Percentiles rank a stretch among this genome's conserved stretches.
phyloP scores from a whole-genome alignment of 441 rosid species.

The Pelargonium cotyledonis region DNA sequence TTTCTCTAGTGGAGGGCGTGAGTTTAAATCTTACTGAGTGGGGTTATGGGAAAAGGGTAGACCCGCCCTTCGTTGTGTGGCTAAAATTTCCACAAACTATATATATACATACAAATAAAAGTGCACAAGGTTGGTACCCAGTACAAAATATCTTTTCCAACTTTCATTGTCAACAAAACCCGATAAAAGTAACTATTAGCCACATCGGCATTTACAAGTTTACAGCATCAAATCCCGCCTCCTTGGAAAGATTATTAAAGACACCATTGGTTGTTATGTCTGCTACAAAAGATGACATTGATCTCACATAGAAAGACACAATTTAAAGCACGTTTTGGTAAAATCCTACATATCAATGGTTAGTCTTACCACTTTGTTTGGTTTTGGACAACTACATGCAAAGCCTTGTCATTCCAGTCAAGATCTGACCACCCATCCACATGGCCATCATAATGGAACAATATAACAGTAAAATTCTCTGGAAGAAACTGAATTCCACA shows the following conservation, averaged over 20 bases:
- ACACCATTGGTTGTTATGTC: background rate
- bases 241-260: background rate
- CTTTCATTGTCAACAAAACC: background rate
- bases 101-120: too few species aligned
- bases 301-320: background rate
- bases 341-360: background rate
- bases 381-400: conserved; percentile 79
- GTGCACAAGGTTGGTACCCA: background rate
- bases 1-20: too few species aligned
- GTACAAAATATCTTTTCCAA: background rate
- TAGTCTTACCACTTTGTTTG: conserved; percentile 82
- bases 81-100: too few species aligned
- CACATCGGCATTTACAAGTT: background rate
- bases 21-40: too few species aligned
- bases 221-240: background rate
- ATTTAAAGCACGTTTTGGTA: background rate
- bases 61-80: too few species aligned
- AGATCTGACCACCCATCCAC: conserved; percentile 78
- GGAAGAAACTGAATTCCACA: conserved; percentile 78
- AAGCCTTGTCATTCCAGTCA: conserved; percentile 74
- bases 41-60: too few species aligned
- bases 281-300: background rate
- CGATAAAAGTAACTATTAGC: background rate
- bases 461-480: conserved; percentile 70
- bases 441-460: conserved; percentile 90